phyloP scores from a whole-genome alignment of 352 stramenopile species.

The Pythium aquatile region DNA sequence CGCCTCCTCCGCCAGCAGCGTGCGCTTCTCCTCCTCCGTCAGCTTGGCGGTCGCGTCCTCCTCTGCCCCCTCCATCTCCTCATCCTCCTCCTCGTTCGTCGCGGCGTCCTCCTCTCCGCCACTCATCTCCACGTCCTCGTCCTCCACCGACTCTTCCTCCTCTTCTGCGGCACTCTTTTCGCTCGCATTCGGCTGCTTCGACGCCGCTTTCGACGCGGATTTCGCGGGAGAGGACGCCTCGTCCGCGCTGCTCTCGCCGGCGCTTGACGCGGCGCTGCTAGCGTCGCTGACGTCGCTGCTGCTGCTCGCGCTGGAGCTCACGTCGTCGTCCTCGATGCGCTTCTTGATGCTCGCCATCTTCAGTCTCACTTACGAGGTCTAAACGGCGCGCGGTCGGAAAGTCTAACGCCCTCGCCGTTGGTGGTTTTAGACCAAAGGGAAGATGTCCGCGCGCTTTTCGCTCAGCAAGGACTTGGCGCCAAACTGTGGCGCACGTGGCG shows the following conservation, averaged over 20 bases:
- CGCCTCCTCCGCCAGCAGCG: conserved; percentile 68
- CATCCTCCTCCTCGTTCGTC: conserved; percentile 13
- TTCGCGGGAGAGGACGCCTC: conserved; percentile 1
- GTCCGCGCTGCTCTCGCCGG: conserved; percentile 12
- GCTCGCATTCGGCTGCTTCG: background rate
- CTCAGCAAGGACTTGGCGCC: conserved; percentile 17
- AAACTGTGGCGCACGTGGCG: conserved; percentile 13
- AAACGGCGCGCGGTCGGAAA: conserved; percentile 11
- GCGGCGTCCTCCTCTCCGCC: conserved; percentile 32
- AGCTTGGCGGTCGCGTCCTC: conserved; percentile 25
- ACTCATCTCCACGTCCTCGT: conserved; percentile 27
- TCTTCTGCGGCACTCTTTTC: conserved; percentile 2
- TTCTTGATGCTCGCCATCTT: conserved; percentile 20
- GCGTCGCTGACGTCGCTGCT: conserved; percentile 19
- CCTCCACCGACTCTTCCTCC: conserved; percentile 22
- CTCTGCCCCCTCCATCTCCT: conserved; percentile 29
- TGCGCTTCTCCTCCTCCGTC: conserved; percentile 56
- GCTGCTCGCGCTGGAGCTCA: conserved; percentile 19
- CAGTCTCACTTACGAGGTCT: background rate
- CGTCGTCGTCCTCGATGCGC: conserved; percentile 26
- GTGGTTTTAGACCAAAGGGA: conserved; percentile 2
- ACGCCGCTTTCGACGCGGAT: background rate
- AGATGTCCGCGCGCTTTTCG: conserved; percentile 18
- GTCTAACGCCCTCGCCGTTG: background rate
- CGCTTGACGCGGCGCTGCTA: conserved; percentile 16